phyloP scores from a whole-genome alignment of 768 basidiomycete species.

The Chalciporus sphaerocephalus region DNA sequence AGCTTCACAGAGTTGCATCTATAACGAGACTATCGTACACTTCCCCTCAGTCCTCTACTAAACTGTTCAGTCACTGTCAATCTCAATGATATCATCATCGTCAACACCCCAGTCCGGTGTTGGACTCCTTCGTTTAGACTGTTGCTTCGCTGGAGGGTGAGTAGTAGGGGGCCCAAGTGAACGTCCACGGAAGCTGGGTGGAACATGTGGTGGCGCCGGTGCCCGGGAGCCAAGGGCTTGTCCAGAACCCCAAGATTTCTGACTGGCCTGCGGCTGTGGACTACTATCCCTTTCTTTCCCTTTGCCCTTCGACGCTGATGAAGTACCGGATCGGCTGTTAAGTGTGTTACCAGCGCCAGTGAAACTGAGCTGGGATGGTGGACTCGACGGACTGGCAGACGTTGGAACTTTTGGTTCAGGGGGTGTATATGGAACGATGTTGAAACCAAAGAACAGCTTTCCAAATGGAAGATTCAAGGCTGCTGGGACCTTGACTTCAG shows the following conservation, averaged over 20 bases:
- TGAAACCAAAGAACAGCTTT: slow-evolving; percentile 95
- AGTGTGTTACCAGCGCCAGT: slow-evolving; percentile 65
- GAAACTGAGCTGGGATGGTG: slow-evolving; percentile 45
- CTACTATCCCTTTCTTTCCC: slow-evolving; percentile 43
- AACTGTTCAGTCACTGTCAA: slow-evolving; percentile 66
- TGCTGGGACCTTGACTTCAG: slow-evolving; percentile 78
- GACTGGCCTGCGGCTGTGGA: slow-evolving; percentile 28
- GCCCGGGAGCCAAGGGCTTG: slow-evolving; percentile 44
- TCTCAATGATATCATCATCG: slow-evolving; percentile 77
- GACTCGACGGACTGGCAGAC: slow-evolving; percentile 27
- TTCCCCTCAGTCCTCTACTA: background rate
- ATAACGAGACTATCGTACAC: slow-evolving; percentile 9
- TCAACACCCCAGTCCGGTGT: slow-evolving; percentile 84
- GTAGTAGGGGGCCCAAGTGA: slow-evolving; percentile 50
- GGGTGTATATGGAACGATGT: slow-evolving; percentile 63
- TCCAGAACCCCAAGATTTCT: slow-evolving; percentile 44
- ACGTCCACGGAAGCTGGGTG: slow-evolving; percentile 32
- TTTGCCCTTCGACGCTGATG: slow-evolving; percentile 46
- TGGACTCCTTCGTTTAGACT: slow-evolving; percentile 47
- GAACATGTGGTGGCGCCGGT: slow-evolving; percentile 21
- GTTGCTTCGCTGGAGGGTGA: slow-evolving; percentile 42
- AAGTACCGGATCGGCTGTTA: slow-evolving; percentile 44
- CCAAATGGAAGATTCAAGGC: slow-evolving; percentile 89
- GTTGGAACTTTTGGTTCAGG: slow-evolving; percentile 33
- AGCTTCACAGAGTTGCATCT: background rate